These are phyloP conservation scores for Tuber magnatum DNA, from an alignment of 495 filamentous ascomycete species.

Conservation along the genomic window DNA sequence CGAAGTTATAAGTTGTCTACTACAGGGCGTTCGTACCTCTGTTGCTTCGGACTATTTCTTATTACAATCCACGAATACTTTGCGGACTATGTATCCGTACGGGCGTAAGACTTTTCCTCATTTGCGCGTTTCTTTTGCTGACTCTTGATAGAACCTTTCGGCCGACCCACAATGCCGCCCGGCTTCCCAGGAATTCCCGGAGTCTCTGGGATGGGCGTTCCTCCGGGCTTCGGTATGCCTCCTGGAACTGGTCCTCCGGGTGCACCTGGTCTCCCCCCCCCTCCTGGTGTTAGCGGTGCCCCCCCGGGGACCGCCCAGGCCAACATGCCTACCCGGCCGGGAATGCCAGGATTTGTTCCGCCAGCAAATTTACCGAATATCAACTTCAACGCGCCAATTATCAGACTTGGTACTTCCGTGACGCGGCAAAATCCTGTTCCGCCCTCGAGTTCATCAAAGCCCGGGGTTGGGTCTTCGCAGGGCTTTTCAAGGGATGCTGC, in stretches of 20 bases:
- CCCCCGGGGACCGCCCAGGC: conserved; percentile 74
- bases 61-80: neutral
- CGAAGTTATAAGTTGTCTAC: neutral
- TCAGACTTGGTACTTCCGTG: conserved; percentile 72
- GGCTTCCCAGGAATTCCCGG: conserved; percentile 35
- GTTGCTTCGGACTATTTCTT: neutral
- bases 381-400: conserved; percentile 95
- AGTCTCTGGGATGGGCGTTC: conserved; percentile 64
- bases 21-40: neutral
- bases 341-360: conserved; percentile 79
- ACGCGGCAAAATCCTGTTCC: conserved; percentile 49
- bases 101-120: conserved; percentile 35
- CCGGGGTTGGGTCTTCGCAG: conserved; percentile 42
- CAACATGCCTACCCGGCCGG: conserved; percentile 63
- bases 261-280: conserved; percentile 41
- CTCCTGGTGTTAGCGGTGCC: conserved; percentile 68
- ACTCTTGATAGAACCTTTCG: conserved; percentile 30
- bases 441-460: conserved; percentile 41
- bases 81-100: conserved; percentile 39
- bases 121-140: conserved; percentile 1
- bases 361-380: conserved; percentile 93
- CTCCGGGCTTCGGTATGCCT: conserved; percentile 76
- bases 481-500: conserved; percentile 47
- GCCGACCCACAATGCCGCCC: conserved; percentile 39
- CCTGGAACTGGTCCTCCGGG: conserved; percentile 18